A percentile compares a stretch with the other conserved stretches of the same genome.
Conservation (phyloP, 805 yeast species). For the Vanderwaltozyma polyspora region DNA sequence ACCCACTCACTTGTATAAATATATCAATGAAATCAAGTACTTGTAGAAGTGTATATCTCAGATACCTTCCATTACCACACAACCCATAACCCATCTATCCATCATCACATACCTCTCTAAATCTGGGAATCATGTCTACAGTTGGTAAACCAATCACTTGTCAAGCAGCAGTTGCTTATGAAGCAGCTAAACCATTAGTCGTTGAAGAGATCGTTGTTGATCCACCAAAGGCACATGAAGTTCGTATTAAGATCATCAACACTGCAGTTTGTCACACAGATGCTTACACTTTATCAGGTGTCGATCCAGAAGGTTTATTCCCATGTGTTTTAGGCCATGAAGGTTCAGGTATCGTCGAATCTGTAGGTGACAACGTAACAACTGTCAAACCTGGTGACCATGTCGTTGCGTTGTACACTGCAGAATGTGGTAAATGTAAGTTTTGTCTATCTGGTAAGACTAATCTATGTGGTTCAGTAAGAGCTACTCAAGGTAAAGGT, state of each 20-base stretch:
- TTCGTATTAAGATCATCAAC: slow-evolving; percentile 73
- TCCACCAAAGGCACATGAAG: slow-evolving; percentile 96
- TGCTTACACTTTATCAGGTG: slow-evolving; percentile 89
- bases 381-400: slow-evolving; percentile 86
- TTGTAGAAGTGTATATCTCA: no score
- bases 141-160: slow-evolving; percentile 54
- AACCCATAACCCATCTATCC: no score
- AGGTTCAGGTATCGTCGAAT: slow-evolving; percentile 95
- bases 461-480: slow-evolving; percentile 87
- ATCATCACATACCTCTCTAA: no score
- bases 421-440: slow-evolving; percentile 92
- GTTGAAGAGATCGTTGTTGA: slow-evolving; percentile 83
- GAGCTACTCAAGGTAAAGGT: slow-evolving; percentile 97
- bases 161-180: slow-evolving; percentile 97
- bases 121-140: slow-evolving; percentile 14
- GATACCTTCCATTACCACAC: no score
- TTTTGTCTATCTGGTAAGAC: slow-evolving; percentile 93
- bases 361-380: slow-evolving; percentile 89
- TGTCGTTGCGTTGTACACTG: slow-evolving; percentile 89
- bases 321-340: slow-evolving; percentile 94
- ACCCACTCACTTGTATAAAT: no score
- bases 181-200: slow-evolving; percentile 70
- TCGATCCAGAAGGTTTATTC: slow-evolving; percentile 93
- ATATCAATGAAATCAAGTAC: no score
- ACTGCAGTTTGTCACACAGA: slow-evolving; percentile 99